Base-by-base conservation (phyloP, 441 rosid genomes). In the Pelargonium cotyledonis region DNA sequence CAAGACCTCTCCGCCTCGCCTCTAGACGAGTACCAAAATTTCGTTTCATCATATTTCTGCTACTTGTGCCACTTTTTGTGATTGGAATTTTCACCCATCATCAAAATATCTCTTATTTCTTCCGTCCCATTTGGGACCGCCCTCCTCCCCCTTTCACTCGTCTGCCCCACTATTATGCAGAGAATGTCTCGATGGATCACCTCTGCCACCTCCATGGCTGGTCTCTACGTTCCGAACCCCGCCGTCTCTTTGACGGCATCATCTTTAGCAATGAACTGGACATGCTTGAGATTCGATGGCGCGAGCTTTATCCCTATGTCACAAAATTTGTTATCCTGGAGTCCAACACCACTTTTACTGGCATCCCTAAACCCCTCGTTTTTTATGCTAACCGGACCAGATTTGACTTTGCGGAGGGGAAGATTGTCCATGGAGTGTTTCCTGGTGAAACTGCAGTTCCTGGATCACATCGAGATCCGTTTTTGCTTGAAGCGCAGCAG, bases 211-310 rank as follows among this genome's bases (percentile, higher is more conserved):
- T 93, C 51, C 96, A 93, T 40, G 96, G 93, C 2, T 89, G 98
- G 98, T 78, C 91, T 65, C 44, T 77, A 0, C 86, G 93, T 16
- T 55, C 80, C 8, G 71, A 81, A 66, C 91, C 96, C 0, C 87
- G 95, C 8, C 83, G 77, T 21, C 79, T 93, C 49, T 89, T 80
- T 64, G 98, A 89, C 43, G 86, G 77, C 41, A 81, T 93, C 75
- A 85, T 93, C 41, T 93, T 93, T 80, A 93, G 88, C 86, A 85
- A 89, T 65, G 98, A 93, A 84, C 71, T 93, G 10, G 97, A 93
- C 79, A 18, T 88, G 16, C 91, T 89, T 6, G 95, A 93, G 77
- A 85, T 93, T 69, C 80, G 97, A 68, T 90, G 92, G 92, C 88
- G 63, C 0, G 98, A 90, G 77, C 90, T 93, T 46, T 43, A 77